Evolutionary conservation across 139 green algal genomes (phyloP).

Genomic region (Eudorina sp.): DNA sequence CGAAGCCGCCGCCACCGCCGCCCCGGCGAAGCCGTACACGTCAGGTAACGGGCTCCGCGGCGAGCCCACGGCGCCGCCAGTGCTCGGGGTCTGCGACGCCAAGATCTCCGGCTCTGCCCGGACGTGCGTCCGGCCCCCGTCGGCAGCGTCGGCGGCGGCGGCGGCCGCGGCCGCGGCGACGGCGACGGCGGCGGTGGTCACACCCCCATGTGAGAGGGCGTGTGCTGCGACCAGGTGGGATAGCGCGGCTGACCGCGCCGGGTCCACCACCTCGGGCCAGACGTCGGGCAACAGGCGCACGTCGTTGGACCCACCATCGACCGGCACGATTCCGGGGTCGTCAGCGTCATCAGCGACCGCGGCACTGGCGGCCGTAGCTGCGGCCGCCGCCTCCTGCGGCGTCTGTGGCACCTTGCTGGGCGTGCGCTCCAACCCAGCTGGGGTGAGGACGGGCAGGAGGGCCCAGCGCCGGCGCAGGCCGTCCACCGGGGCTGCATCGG

Average conservation of each 20-base stretch:
- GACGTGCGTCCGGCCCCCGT: background rate
- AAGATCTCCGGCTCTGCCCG: background rate
- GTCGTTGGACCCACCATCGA: too few relatives aligned
- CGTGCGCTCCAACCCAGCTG: conserved; percentile 30
- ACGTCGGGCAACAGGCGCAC: too few relatives aligned
- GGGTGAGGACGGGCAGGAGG: conserved; percentile 4
- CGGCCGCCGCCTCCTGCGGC: background rate
- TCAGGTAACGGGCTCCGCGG: background rate
- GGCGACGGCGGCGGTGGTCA: background rate
- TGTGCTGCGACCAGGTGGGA: background rate
- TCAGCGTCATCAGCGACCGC: background rate
- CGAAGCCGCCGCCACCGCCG: too few relatives aligned
- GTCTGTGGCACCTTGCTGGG: background rate
- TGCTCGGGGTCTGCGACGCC: background rate
- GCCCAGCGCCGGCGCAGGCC: background rate
- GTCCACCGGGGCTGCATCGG: background rate
- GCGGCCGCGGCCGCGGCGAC: background rate
- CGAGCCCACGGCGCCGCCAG: background rate
- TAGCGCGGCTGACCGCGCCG: background rate
- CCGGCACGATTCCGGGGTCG: too few relatives aligned
- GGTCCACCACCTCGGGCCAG: too few relatives aligned
- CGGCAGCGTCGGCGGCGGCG: too few relatives aligned
- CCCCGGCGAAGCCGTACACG: background rate
- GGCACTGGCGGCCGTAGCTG: background rate
- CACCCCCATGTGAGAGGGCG: background rate